phyloP scores from a whole-genome alignment of 805 yeast species.

The Candida nemodendra region DNA sequence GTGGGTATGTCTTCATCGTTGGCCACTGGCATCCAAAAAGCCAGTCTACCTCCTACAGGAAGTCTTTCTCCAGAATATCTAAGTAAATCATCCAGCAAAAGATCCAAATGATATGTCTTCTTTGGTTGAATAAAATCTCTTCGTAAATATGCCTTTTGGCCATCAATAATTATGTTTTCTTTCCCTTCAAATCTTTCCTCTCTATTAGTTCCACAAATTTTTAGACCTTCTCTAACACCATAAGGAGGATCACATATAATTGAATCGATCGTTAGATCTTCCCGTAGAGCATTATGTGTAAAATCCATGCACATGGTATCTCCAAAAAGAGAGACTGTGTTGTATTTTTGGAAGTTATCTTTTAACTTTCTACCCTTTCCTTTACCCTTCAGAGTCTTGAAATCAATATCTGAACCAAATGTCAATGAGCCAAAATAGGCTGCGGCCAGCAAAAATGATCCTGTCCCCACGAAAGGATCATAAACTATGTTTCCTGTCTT shows the following conservation, averaged over 20 bases:
- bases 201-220: slow-evolving; percentile 80
- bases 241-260: slow-evolving; percentile 97
- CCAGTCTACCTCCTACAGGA: slow-evolving; percentile 73
- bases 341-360: slow-evolving; percentile 77
- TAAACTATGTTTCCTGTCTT: slow-evolving; percentile 64
- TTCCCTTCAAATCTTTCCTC: slow-evolving; percentile 63
- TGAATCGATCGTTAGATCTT: slow-evolving; percentile 62
- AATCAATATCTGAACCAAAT: slow-evolving; percentile 89
- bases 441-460: slow-evolving; percentile 88
- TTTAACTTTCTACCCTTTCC: slow-evolving; percentile 32
- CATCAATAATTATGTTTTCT: slow-evolving; percentile 72
- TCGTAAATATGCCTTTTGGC: slow-evolving; percentile 71
- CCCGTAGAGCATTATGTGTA: slow-evolving; percentile 81
- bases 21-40: slow-evolving; percentile 98
- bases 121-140: slow-evolving; percentile 90
- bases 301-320: slow-evolving; percentile 92
- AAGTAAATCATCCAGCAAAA: slow-evolving; percentile 74
- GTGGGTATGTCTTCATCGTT: slow-evolving; percentile 66
- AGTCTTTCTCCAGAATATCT: slow-evolving; percentile 69
- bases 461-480: slow-evolving; percentile 97
- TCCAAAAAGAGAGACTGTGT: slow-evolving; percentile 52
- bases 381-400: slow-evolving; percentile 72
- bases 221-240: slow-evolving; percentile 93
- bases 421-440: slow-evolving; percentile 79
- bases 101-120: slow-evolving; percentile 80